phyloP scores from a whole-genome alignment of 1,139 yeast genomes.

The Nakaseomyces glabratus region DNA sequence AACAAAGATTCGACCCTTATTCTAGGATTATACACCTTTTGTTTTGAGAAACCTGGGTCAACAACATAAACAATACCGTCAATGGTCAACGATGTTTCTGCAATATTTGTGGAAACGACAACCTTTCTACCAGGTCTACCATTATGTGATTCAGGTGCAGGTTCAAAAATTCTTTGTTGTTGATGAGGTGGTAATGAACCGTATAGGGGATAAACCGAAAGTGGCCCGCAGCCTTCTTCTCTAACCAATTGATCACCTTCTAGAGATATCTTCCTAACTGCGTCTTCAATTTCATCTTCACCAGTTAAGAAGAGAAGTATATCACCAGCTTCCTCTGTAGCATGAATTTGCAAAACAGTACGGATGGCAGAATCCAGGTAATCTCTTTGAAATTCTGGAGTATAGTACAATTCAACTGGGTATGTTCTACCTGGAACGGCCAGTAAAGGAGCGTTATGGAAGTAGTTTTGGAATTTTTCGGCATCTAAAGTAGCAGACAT shows the following conservation, averaged over 20 bases:
- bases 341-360: constrained; percentile 92
- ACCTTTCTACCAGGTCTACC: constrained; percentile 92
- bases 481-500: constrained; percentile 99
- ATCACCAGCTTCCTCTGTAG: constrained; percentile 93
- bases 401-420: constrained; percentile 93
- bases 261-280: constrained; percentile 75
- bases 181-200: constrained; percentile 95
- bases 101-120: constrained; percentile 90
- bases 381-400: constrained; percentile 93
- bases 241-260: constrained; percentile 84
- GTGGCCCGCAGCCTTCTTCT: constrained; percentile 84
- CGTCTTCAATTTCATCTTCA: constrained; percentile 97
- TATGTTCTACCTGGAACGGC: constrained; percentile 98
- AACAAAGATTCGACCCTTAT: constrained; percentile 89
- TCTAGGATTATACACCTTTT: constrained; percentile 93
- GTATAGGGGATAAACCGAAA: constrained; percentile 82
- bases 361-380: constrained; percentile 90
- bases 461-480: constrained; percentile 84
- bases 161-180: constrained; percentile 87
- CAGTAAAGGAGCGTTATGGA: constrained; percentile 82
- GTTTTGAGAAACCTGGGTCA: constrained; percentile 95
- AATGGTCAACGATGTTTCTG: constrained; percentile 94
- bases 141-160: constrained; percentile 56
- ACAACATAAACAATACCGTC: constrained; percentile 97
- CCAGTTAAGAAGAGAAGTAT: constrained; percentile 84